Evolutionary conservation across 371 early-diverging fungal species (phyloP).

Genomic region (Mortierella sp.): DNA sequence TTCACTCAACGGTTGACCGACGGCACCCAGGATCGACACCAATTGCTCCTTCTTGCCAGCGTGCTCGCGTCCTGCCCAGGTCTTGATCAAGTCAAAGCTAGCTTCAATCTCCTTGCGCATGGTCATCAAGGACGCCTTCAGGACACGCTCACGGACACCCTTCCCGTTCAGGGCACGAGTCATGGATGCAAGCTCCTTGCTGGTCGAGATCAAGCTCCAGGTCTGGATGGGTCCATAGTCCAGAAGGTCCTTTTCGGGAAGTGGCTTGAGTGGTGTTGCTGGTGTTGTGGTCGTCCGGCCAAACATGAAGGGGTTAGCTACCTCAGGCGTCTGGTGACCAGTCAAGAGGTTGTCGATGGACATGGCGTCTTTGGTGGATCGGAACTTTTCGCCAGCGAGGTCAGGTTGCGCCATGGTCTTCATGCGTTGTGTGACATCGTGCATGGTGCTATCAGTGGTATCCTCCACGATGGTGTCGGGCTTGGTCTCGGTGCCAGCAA

Average conservation of each 20-base stretch:
- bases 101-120: constrained; percentile 53
- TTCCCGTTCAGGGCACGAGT: constrained; percentile 51
- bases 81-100: constrained; percentile 33
- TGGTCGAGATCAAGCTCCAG: constrained; percentile 52
- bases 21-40: constrained; percentile 38
- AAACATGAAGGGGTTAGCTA: not conserved
- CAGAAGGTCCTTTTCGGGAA: constrained; percentile 33
- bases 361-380: constrained; percentile 31
- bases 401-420: constrained; percentile 53
- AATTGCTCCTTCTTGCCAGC: constrained; percentile 23
- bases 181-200: constrained; percentile 49
- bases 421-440: constrained; percentile 49
- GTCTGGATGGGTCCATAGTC: constrained; percentile 53
- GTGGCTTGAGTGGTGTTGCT: not conserved
- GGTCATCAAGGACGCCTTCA: constrained; percentile 43
- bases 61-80: constrained; percentile 41
- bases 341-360: constrained; percentile 42
- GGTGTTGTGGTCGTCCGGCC: not conserved
- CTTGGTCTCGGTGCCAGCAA: not conserved
- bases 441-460: constrained; percentile 15
- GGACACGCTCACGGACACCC: constrained; percentile 45
- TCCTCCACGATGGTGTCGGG: not conserved
- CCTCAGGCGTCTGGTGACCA: constrained; percentile 4
- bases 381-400: constrained; percentile 24
- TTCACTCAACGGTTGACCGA: constrained; percentile 40